Base-by-base conservation (phyloP, 805 yeast species). In the Candida cerambycidarum region DNA sequence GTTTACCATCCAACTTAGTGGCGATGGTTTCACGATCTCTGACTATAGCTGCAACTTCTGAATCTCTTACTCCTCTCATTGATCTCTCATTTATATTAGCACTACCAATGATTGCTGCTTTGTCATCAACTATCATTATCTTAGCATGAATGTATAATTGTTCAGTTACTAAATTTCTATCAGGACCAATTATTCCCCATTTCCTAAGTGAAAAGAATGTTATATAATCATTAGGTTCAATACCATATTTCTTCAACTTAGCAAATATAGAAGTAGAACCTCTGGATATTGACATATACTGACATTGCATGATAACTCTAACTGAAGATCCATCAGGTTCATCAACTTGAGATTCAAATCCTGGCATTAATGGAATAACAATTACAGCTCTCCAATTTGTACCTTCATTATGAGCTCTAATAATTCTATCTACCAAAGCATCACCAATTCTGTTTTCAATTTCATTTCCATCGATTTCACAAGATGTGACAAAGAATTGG, bases 31-130 rank as follows among this genome's bases (percentile, higher is more conserved):
- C 87, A 8, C 84, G 80, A 56, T 93, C 99, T 50, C 97, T 77
- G 4, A 93, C 80, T 42, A 92, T 66, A 1, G 90, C 88, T 3
- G 97, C 96, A 31, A 93, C 84, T 57, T 93, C 99, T 4, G 97
- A 89, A 59, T 93, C 99, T 59, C 99, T 76, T 15, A 75, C 73
- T 12, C 99, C 99, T 53, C 93, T 74, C 89, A 90, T 90, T 0
- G 98, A 92, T 55, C 99, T 76, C 61, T 93, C 99, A 58, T 93
- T 93, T 47, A 93, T 88, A 57, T 93, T 93, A 0, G 99, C 99
- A 56, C 97, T 88, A 2, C 99, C 99, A 56, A 93, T 90, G 33
- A 93, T 85, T 4, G 96, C 97, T 35, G 83, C 79, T 38, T 96
- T 75, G 57, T 93, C 99, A 65, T 93, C 99, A 9, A 85, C 97